Evolutionary conservation across 495 filamentous ascomycete species (phyloP).

Genomic region (Annulohypoxylon stygium): DNA sequence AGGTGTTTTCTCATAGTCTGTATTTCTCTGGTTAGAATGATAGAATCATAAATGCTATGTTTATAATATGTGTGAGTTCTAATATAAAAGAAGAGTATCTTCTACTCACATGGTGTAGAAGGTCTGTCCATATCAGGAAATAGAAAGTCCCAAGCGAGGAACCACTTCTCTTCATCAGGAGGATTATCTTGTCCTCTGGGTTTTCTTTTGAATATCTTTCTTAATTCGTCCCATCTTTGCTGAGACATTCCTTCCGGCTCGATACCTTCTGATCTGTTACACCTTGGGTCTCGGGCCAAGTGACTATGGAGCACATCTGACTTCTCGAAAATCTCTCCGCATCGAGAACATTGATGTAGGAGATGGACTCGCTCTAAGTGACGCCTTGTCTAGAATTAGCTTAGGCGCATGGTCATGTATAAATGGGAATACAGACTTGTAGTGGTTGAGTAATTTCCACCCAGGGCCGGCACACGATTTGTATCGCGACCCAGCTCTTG

Average conservation of each 20-base stretch:
- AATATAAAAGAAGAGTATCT: neutral
- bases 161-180: constrained; percentile 28
- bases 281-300: constrained; percentile 24
- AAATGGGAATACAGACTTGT: constrained; percentile 20
- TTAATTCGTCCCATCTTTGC: constrained; percentile 11
- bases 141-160: constrained; percentile 19
- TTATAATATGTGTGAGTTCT: neutral
- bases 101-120: constrained; percentile 19
- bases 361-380: constrained; percentile 23
- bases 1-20: constrained; percentile 25
- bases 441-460: constrained; percentile 22
- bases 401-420: neutral
- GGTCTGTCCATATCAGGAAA: constrained; percentile 20
- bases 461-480: constrained; percentile 28
- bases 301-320: constrained; percentile 15
- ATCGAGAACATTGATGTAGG: constrained; percentile 20
- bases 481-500: constrained; percentile 15
- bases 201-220: constrained; percentile 6
- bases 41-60: neutral
- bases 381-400: constrained; percentile 18
- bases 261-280: neutral
- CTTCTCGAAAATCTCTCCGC: neutral
- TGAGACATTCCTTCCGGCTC: constrained; percentile 24
- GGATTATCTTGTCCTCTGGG: neutral
- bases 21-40: neutral